Conservation (phyloP, 768 basidiomycete species). For the Tricholomella constricta region DNA sequence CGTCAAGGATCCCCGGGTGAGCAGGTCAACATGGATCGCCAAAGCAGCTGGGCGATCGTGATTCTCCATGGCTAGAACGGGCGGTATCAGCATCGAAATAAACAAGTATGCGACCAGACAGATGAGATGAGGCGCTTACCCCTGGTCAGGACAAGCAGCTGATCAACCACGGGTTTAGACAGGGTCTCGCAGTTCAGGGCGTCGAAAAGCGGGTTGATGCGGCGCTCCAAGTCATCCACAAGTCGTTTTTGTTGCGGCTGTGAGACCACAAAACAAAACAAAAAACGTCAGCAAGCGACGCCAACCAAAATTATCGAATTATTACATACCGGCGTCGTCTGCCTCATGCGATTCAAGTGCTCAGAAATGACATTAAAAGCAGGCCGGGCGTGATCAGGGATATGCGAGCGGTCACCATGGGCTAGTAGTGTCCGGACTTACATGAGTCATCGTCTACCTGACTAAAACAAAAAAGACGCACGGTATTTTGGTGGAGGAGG, state of each 20-base stretch:
- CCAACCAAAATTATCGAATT: constrained; percentile 22
- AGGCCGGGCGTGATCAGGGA: constrained; percentile 67
- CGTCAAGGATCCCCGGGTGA: constrained; percentile 76
- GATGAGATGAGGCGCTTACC: constrained; percentile 47
- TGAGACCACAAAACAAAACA: background rate
- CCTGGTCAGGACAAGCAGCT: constrained; percentile 67
- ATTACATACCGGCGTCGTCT: constrained; percentile 76
- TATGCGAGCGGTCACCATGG: constrained; percentile 90
- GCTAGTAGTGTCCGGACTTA: constrained; percentile 47
- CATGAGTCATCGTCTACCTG: constrained; percentile 5
- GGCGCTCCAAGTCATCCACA: constrained; percentile 83
- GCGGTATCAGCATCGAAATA: constrained; percentile 4
- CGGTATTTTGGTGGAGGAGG: constrained; percentile 49
- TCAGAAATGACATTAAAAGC: constrained; percentile 67
- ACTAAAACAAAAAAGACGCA: constrained; percentile 26
- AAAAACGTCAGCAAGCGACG: constrained; percentile 4
- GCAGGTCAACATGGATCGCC: constrained; percentile 81
- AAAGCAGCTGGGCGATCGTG: constrained; percentile 78
- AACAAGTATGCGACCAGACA: background rate
- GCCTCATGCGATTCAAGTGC: constrained; percentile 68
- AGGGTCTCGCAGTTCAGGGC: constrained; percentile 89
- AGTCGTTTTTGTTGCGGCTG: constrained; percentile 84
- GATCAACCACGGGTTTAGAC: constrained; percentile 67
- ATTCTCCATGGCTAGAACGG: constrained; percentile 69
- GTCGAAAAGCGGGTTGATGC: constrained; percentile 86